Evolutionary conservation across 2,329 filamentous ascomycete species (phyloP).

Genomic region (Fusarium miscanthi): DNA sequence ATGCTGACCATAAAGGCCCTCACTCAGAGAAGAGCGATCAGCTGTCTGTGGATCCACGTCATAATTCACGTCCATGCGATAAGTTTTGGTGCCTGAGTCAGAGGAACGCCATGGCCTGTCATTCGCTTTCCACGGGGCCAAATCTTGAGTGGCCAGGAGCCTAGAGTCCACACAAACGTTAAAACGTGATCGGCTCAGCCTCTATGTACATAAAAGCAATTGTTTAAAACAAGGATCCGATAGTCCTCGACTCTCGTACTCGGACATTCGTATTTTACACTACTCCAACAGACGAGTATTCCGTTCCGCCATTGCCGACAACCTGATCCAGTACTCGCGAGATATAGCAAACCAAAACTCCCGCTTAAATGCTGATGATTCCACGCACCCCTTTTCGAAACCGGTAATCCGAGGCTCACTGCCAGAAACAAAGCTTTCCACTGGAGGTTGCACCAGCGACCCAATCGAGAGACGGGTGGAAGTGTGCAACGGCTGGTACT

Average conservation of each 20-base stretch:
- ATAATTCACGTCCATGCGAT: constrained; percentile 16
- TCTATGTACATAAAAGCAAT: constrained; percentile 8
- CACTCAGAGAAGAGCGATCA: constrained; percentile 14
- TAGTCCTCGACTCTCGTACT: constrained; percentile 7
- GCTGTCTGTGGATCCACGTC: constrained; percentile 13
- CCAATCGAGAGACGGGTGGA: constrained; percentile 91
- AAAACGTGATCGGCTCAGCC: constrained; percentile 30
- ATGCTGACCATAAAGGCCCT: constrained; percentile 30
- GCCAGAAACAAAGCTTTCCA: constrained; percentile 93
- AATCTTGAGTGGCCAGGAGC: background rate
- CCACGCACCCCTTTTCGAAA: background rate
- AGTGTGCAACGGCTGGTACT: constrained; percentile 90
- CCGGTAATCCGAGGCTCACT: constrained; percentile 58
- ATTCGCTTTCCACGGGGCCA: background rate
- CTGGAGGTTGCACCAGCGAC: constrained; percentile 91
- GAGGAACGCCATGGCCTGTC: background rate
- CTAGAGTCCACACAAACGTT: background rate
- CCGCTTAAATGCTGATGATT: constrained; percentile 26
- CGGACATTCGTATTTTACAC: background rate
- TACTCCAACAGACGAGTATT: constrained; percentile 3
- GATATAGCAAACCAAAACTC: constrained; percentile 33
- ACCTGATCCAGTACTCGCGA: constrained; percentile 2
- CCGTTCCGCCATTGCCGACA: background rate
- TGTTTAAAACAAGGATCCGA: background rate
- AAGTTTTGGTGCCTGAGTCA: background rate